Evolutionary conservation across 2,329 filamentous ascomycete genomes (phyloP).

Genomic region (Aspergillus chevalieri): DNA sequence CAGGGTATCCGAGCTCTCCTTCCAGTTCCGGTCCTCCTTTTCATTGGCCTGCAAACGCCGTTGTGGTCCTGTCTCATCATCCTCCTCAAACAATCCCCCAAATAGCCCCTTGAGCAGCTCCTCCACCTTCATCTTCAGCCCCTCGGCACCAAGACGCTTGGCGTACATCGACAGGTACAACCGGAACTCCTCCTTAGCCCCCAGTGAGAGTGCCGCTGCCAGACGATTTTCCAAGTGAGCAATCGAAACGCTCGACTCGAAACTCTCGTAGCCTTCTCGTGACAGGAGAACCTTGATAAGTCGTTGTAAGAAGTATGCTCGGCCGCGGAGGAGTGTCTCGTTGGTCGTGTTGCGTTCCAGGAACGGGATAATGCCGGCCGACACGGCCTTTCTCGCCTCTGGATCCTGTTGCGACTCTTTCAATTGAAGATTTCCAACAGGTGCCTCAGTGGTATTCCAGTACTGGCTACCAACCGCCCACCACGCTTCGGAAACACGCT

Average conservation of each 20-base stretch:
- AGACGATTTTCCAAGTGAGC: constrained; percentile 93
- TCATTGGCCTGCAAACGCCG: constrained; percentile 18
- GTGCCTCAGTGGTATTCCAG: constrained; percentile 95
- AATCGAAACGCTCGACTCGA: constrained; percentile 86
- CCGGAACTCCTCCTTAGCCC: constrained; percentile 84
- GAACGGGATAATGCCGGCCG: constrained; percentile 86
- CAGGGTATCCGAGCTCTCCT: constrained; percentile 57
- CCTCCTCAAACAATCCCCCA: constrained; percentile 60
- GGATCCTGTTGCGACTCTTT: constrained; percentile 58
- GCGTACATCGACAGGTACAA: constrained; percentile 98
- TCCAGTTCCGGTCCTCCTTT: constrained; percentile 40
- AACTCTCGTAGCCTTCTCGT: constrained; percentile 82
- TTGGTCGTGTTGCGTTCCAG: constrained; percentile 92
- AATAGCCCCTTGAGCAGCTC: constrained; percentile 79
- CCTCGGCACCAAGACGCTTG: constrained; percentile 87
- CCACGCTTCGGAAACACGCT: constrained; percentile 92
- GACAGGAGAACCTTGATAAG: constrained; percentile 85
- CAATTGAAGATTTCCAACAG: constrained; percentile 71
- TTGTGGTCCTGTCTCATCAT: constrained; percentile 29
- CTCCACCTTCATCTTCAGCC: constrained; percentile 79
- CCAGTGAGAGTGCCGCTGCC: constrained; percentile 77
- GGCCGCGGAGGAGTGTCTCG: constrained; percentile 83
- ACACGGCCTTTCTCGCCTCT: constrained; percentile 55
- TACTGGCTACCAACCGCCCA: constrained; percentile 98
- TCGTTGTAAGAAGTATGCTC: constrained; percentile 83